Conservation (phyloP, 495 filamentous ascomycete species). For the Neurospora hispaniola region DNA sequence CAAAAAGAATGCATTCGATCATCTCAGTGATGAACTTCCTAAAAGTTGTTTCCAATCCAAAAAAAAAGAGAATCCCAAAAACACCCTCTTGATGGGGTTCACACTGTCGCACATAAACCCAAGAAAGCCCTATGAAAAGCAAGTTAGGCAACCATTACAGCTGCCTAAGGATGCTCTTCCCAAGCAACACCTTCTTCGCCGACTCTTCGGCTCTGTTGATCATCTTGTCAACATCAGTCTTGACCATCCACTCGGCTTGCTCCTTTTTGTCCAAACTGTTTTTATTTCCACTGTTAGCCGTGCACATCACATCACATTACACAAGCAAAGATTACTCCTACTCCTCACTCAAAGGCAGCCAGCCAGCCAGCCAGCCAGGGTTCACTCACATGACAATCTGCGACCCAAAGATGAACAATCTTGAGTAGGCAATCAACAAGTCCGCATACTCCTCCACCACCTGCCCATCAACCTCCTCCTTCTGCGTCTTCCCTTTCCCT, state of each 20-base stretch:
- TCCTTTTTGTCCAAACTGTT: background rate
- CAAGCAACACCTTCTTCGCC: background rate
- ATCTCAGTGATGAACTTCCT: background rate
- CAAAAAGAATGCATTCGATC: background rate
- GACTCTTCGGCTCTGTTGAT: background rate
- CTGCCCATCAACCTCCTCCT: background rate
- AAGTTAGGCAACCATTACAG: background rate
- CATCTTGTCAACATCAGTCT: background rate
- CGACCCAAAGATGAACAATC: slow-evolving; percentile 1
- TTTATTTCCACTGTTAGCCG: background rate
- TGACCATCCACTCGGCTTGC: background rate
- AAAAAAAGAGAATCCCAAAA: too few relatives aligned
- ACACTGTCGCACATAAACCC: background rate
- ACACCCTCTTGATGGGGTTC: background rate
- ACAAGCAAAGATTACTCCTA: too few relatives aligned
- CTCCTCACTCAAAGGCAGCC: too few relatives aligned
- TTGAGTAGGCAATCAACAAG: slow-evolving; percentile 1
- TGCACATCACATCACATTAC: too few relatives aligned
- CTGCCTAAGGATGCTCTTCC: background rate
- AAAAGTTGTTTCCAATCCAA: background rate
- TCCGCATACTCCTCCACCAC: background rate
- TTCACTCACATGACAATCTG: background rate
- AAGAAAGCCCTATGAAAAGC: background rate
- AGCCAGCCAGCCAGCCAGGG: too few relatives aligned
- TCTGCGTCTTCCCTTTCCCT: too few relatives aligned